Percentiles rank a stretch among this genome's conserved stretches.
These are phyloP conservation scores for Erigeron philadelphicus DNA, from an alignment of 140 eudicot genomes.

Conservation along the genomic window DNA sequence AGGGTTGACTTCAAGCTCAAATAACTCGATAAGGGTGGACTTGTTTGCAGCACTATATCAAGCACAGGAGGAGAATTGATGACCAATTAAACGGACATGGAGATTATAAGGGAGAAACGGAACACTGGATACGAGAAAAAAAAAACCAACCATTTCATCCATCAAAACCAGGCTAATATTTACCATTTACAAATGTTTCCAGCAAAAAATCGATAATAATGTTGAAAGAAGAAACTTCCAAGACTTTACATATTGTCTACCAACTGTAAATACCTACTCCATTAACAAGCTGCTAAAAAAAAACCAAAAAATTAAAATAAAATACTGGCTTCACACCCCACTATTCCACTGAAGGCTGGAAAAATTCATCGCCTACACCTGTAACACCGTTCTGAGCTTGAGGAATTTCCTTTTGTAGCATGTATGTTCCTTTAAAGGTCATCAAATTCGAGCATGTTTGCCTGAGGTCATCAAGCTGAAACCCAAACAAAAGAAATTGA, in stretches of 20 bases:
- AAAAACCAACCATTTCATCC: slow-evolving; percentile 15
- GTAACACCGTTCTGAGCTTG: slow-evolving; percentile 32
- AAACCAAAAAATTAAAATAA: neutral
- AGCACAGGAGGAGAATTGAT: neutral
- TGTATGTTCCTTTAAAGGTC: slow-evolving; percentile 66
- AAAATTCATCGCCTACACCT: slow-evolving; percentile 18
- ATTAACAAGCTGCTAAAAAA: slow-evolving; percentile 18
- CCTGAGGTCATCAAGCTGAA: slow-evolving; percentile 54
- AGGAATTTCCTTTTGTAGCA: slow-evolving; percentile 64
- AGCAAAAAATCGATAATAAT: slow-evolving; percentile 15
- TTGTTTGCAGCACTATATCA: neutral
- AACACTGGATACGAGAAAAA: neutral
- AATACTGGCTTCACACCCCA: neutral
- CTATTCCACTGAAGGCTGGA: slow-evolving; percentile 23
- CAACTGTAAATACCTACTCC: slow-evolving; percentile 20
- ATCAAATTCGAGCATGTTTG: slow-evolving; percentile 61
- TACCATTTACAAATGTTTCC: slow-evolving; percentile 14
- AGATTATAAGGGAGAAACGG: neutral
- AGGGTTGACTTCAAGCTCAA: neutral
- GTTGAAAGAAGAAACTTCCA: neutral
- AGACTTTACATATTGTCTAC: slow-evolving; percentile 21
- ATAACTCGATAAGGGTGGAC: neutral
- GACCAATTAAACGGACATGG: neutral
- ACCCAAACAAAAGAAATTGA: slow-evolving; percentile 4
- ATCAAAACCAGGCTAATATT: slow-evolving; percentile 18